Base-by-base conservation (phyloP, 2,329 filamentous ascomycete genomes). In the Apiospora saccharicola region DNA sequence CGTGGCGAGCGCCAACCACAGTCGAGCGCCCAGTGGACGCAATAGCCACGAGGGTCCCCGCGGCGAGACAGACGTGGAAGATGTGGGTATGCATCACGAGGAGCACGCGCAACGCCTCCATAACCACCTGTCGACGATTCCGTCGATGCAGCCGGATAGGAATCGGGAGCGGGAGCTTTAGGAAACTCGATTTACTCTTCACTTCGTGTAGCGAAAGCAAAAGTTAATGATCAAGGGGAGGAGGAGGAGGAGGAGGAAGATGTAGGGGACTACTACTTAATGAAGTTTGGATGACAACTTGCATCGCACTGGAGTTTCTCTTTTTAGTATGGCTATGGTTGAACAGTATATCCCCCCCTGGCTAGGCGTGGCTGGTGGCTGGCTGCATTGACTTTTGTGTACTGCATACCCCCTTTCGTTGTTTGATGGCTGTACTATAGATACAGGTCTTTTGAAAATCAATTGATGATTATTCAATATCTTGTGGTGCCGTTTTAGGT, bases 101-200 rank as follows among this genome's bases (percentile, higher is more conserved):
- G 61, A 67, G 57, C 57, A 64, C 14, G 57, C 57, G 24, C 61
- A 72, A 34, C 43, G 69, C 26, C 30, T 68, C 12, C 61, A 44
- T 4, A 49, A 69, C 44, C 72, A 73, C 41, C 10, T 73, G 12
- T 64, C 69, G 1, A 71, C 72, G 8, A 73, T 73, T 34, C 64
- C 64, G 8, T 73, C 72, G 22, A 61, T 67, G 24, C 72, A 73
- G 67, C 71, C 70, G 34, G 69, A 64, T 34, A 26, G 37, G 19
- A 70, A n/a, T 16, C 10, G 10, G 37, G 37, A 41, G 26, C 43
- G 53, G 41, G 44, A 53, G 49, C 43, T 44, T 5, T 44, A 13
- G 16, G 26, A 30, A 30, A 30, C 26, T 30, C 4, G 26, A 2
- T 30, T 5, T 30, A 5, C 44, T 12, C 14, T 30, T 68, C 14